phyloP scores from a whole-genome alignment of 805 yeast genomes.

The Ascoidea tarda region DNA sequence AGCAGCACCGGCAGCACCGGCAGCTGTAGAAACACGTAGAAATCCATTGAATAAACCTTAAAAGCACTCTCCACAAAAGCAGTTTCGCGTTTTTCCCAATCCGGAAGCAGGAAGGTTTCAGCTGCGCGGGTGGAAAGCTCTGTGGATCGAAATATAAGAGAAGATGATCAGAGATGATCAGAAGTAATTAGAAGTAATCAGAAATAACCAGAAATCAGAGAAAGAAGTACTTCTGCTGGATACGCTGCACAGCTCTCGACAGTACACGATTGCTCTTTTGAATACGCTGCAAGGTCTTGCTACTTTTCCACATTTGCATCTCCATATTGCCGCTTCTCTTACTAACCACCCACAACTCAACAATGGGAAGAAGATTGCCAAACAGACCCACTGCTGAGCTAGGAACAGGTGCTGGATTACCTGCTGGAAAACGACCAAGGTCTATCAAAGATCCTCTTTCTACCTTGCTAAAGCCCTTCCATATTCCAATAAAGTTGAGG shows the following conservation, averaged over 20 bases:
- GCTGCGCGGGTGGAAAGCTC: no score
- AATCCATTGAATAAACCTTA: no score
- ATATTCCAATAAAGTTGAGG: constrained; percentile 37
- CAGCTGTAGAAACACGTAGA: no score
- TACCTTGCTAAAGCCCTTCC: constrained; percentile 52
- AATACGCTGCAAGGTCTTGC: no score
- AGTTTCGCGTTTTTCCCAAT: no score
- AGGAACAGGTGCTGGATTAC: constrained; percentile 61
- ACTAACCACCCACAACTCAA: neutral
- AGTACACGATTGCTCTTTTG: neutral
- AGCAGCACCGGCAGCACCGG: no score
- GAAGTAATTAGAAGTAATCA: neutral
- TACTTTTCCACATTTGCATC: no score
- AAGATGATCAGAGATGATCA: neutral
- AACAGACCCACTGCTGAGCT: constrained; percentile 30
- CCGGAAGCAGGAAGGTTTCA: no score
- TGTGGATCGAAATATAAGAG: no score
- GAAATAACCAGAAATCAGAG: neutral
- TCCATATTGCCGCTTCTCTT: neutral
- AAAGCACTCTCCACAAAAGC: no score
- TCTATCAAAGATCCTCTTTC: constrained; percentile 35
- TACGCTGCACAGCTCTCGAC: neutral
- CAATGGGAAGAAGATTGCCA: constrained; percentile 20
- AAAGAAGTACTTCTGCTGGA: neutral
- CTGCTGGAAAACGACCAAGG: constrained; percentile 39